phyloP scores from a whole-genome alignment of 768 basidiomycete genomes.

The Naganishia vishniacii region DNA sequence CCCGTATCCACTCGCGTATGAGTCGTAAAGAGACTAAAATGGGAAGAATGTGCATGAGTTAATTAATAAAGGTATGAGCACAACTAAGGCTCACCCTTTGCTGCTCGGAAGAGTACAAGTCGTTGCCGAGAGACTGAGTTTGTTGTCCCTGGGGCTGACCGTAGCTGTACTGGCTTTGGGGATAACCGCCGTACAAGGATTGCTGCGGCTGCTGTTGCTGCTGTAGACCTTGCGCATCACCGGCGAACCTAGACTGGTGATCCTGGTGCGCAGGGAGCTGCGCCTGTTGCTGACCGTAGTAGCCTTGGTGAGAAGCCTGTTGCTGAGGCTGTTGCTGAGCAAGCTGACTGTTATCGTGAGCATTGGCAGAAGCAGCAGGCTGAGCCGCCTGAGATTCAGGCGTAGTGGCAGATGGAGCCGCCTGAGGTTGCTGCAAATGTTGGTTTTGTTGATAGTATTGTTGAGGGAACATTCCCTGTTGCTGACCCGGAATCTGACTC shows the following conservation, averaged over 20 bases:
- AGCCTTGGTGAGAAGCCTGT: constrained; percentile 32
- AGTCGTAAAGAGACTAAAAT: constrained; percentile 39
- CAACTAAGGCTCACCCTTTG: constrained; percentile 38
- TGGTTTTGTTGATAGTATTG: constrained; percentile 25
- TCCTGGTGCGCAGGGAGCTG: constrained; percentile 34
- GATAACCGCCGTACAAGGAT: constrained; percentile 33
- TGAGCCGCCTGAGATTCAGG: constrained; percentile 24
- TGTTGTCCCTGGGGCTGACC: constrained; percentile 32
- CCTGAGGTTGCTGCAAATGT: constrained; percentile 20
- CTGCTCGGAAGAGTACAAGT: constrained; percentile 38
- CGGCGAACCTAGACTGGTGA: constrained; percentile 24
- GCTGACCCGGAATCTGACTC: constrained; percentile 16
- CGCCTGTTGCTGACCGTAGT: constrained; percentile 33
- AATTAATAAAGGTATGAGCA: too few species aligned
- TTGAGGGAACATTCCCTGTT: constrained; percentile 22
- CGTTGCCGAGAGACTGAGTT: constrained; percentile 33
- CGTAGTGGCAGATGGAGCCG: not conserved
- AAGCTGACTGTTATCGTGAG: constrained; percentile 22
- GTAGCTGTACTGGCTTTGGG: constrained; percentile 33
- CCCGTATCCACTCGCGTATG: constrained; percentile 45
- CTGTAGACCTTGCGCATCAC: constrained; percentile 29
- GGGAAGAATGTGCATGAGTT: constrained; percentile 18
- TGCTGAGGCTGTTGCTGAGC: constrained; percentile 31
- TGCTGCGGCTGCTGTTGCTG: constrained; percentile 28
- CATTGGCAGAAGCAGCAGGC: constrained; percentile 21